Evolutionary conservation across 768 basidiomycete species (phyloP).

Genomic region (Suillus spraguei): DNA sequence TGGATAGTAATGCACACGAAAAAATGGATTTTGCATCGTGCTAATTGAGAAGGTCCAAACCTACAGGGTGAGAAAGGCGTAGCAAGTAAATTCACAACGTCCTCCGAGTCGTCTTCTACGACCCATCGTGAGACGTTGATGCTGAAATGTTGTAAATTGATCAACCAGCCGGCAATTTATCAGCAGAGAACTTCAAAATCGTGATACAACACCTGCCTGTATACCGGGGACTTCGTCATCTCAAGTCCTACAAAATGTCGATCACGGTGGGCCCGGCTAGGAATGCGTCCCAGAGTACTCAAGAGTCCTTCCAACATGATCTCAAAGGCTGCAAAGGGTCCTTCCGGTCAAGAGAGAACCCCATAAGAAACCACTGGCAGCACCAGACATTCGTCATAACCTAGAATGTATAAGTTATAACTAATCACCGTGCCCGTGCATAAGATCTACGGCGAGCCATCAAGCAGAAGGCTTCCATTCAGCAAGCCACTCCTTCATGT

Average conservation of each 20-base stretch:
- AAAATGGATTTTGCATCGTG: not conserved
- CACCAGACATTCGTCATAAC: not conserved
- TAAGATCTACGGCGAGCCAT: not conserved
- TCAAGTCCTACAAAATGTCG: not conserved
- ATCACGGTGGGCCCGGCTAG: not conserved
- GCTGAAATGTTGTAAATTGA: not conserved
- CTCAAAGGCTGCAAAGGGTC: not conserved
- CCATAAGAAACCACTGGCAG: not conserved
- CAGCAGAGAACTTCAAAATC: not conserved
- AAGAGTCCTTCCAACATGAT: not conserved
- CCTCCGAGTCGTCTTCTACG: not conserved
- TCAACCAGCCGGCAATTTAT: not conserved
- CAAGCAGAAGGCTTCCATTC: slow-evolving; percentile 30
- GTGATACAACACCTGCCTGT: not conserved
- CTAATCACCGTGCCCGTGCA: not conserved
- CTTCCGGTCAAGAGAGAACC: not conserved
- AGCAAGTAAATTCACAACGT: not conserved
- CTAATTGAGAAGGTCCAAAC: no score
- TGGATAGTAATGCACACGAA: not conserved
- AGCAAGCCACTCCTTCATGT: slow-evolving; percentile 63
- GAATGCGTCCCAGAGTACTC: not conserved
- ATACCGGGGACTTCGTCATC: not conserved
- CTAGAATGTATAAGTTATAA: not conserved
- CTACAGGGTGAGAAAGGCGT: not conserved
- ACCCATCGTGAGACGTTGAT: not conserved